These are phyloP conservation scores for Hypoxylon sp. DNA, from an alignment of 2,329 filamentous ascomycete species.

Conservation along the genomic window DNA sequence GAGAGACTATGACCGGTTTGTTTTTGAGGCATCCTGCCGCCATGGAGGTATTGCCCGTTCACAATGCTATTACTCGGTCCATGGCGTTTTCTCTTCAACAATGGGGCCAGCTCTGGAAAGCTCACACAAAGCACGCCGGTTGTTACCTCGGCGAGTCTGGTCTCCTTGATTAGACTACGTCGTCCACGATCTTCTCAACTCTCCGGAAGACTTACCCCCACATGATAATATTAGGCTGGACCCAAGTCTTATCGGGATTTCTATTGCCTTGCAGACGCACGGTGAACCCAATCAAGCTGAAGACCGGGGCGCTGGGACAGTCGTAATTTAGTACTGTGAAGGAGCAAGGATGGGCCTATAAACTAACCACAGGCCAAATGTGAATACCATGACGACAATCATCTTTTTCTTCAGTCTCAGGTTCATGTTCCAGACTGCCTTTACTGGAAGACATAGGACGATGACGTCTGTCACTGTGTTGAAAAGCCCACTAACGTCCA, in stretches of 20 bases:
- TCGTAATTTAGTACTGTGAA: not conserved
- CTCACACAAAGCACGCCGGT: slow-evolving; percentile 40
- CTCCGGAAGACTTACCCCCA: slow-evolving; percentile 27
- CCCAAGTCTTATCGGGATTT: slow-evolving; percentile 36
- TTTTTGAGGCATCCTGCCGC: not conserved
- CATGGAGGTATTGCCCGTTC: slow-evolving; percentile 7
- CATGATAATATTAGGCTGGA: slow-evolving; percentile 38
- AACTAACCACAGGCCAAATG: slow-evolving; percentile 37
- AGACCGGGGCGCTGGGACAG: slow-evolving; percentile 28
- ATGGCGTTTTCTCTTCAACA: slow-evolving; percentile 24
- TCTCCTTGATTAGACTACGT: not conserved
- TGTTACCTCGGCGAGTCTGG: slow-evolving; percentile 32
- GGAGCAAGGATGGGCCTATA: not conserved
- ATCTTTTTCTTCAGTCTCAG: slow-evolving; percentile 35
- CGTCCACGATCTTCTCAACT: not conserved
- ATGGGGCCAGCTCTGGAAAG: slow-evolving; percentile 39
- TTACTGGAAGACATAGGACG: slow-evolving; percentile 42
- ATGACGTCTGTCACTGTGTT: slow-evolving; percentile 45
- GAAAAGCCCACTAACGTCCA: slow-evolving; percentile 44
- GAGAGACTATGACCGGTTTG: slow-evolving; percentile 9
- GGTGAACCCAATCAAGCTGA: slow-evolving; percentile 22
- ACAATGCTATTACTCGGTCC: slow-evolving; percentile 16
- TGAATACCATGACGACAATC: slow-evolving; percentile 42
- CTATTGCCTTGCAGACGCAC: slow-evolving; percentile 27
- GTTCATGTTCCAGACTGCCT: slow-evolving; percentile 39